Evolutionary conservation across 768 basidiomycete species (phyloP).

Genomic region (Podaxis mareebaensis): DNA sequence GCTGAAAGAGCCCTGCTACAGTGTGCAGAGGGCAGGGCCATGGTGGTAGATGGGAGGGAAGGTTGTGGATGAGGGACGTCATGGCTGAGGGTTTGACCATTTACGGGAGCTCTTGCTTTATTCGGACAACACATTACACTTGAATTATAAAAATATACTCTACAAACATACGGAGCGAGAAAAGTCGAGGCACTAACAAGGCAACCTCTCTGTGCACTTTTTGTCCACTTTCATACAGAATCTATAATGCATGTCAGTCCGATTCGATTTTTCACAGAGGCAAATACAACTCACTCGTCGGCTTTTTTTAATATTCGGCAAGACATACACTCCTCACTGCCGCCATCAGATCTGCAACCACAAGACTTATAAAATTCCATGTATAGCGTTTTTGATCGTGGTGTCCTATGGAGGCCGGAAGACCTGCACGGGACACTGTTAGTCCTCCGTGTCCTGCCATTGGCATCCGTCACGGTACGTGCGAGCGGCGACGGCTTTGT

Average conservation of each 20-base stretch:
- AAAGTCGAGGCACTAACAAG: not conserved
- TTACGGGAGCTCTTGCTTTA: not conserved
- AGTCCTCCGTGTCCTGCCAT: not conserved
- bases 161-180: not conserved
- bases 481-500: slow-evolving; percentile 1
- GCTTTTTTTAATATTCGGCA: slow-evolving; percentile 10
- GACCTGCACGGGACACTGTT: not conserved
- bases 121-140: not conserved
- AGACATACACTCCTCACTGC: not conserved
- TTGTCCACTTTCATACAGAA: slow-evolving; percentile 3
- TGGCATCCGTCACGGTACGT: slow-evolving; percentile 2
- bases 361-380: not conserved
- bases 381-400: not conserved
- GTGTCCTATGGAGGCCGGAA: not conserved
- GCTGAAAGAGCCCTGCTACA: slow-evolving; percentile 8
- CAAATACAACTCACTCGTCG: not conserved
- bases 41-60: not conserved
- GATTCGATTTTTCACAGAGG: not conserved
- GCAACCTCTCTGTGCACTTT: not conserved
- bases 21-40: slow-evolving; percentile 1
- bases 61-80: slow-evolving; percentile 7
- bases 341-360: slow-evolving; percentile 1
- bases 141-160: not conserved
- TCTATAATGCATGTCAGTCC: not conserved
- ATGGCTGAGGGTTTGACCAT: not conserved